A percentile compares a stretch with the other conserved stretches of the same genome.
Conservation (phyloP, 495 filamentous ascomycete genomes). For the Hypomontagnella monticulosa region DNA sequence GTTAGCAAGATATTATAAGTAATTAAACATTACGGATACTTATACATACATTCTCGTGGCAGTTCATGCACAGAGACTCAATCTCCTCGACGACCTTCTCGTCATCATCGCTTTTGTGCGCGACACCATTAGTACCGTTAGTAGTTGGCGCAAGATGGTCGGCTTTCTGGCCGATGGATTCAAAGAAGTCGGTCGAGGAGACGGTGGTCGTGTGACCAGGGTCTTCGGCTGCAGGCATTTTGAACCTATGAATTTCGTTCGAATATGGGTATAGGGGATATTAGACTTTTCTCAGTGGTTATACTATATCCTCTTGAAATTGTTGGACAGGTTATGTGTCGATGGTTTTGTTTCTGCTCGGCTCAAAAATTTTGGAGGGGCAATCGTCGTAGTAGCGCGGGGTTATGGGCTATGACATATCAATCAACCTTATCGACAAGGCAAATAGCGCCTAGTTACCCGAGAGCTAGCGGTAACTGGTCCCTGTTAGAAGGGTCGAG, state of each 20-base stretch:
- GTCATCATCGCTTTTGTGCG: slow-evolving; percentile 55
- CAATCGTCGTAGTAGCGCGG: slow-evolving; percentile 42
- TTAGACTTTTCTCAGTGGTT: not conserved
- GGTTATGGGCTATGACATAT: slow-evolving; percentile 40
- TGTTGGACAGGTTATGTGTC: not conserved
- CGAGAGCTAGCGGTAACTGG: slow-evolving; percentile 34
- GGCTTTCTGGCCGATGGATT: slow-evolving; percentile 64
- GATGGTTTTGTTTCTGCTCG: slow-evolving; percentile 21
- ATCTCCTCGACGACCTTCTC: slow-evolving; percentile 69
- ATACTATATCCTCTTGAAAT: too few species aligned
- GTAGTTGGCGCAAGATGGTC: slow-evolving; percentile 54
- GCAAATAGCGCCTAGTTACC: slow-evolving; percentile 21
- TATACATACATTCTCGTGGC: slow-evolving; percentile 77
- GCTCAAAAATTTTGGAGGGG: slow-evolving; percentile 52
- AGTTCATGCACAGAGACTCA: slow-evolving; percentile 65
- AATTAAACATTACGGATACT: not conserved
- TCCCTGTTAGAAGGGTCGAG: slow-evolving; percentile 35
- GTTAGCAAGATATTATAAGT: slow-evolving; percentile 11
- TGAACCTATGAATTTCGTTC: not conserved
- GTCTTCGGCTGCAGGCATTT: slow-evolving; percentile 28
- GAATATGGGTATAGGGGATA: not conserved
- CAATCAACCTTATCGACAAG: slow-evolving; percentile 17
- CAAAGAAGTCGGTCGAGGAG: slow-evolving; percentile 56
- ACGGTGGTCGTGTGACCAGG: slow-evolving; percentile 24
- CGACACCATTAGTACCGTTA: slow-evolving; percentile 42